A percentile compares a stretch with the other conserved stretches of the same genome.
These are phyloP conservation scores for Alternaria brassicae DNA, from an alignment of 2,329 filamentous ascomycete genomes.

Conservation along the genomic window DNA sequence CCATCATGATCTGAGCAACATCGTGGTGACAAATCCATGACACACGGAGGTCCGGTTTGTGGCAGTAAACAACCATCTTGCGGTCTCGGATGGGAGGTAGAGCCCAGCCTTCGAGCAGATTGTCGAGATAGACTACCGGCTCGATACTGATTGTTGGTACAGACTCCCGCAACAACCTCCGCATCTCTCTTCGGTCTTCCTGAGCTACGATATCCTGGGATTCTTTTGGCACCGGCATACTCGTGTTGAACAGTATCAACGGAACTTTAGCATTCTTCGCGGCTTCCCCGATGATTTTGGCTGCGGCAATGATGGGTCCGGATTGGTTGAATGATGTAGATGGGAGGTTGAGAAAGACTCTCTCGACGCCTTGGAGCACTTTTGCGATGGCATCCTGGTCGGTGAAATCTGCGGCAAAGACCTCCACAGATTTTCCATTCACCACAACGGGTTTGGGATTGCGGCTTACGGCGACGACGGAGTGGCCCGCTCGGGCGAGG, in stretches of 20 bases:
- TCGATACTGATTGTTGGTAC: slow-evolving; percentile 45
- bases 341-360: slow-evolving; percentile 39
- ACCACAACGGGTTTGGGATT: slow-evolving; percentile 27
- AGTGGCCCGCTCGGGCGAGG: slow-evolving; percentile 33
- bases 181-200: slow-evolving; percentile 43
- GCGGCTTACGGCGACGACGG: slow-evolving; percentile 38
- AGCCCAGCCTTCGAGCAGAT: slow-evolving; percentile 52
- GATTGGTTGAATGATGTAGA: slow-evolving; percentile 40
- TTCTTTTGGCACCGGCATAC: slow-evolving; percentile 35
- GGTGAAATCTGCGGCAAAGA: slow-evolving; percentile 32
- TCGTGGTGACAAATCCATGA: slow-evolving; percentile 54
- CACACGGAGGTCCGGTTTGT: slow-evolving; percentile 48
- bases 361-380: slow-evolving; percentile 27
- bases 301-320: slow-evolving; percentile 32
- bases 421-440: slow-evolving; percentile 26
- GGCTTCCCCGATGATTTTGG: slow-evolving; percentile 27
- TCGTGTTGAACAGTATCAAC: slow-evolving; percentile 41
- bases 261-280: slow-evolving; percentile 25
- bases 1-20: slow-evolving; percentile 50
- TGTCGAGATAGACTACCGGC: slow-evolving; percentile 52
- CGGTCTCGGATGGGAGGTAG: slow-evolving; percentile 45
- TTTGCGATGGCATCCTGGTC: slow-evolving; percentile 20
- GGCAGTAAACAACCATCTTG: slow-evolving; percentile 51
- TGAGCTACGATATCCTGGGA: slow-evolving; percentile 38
- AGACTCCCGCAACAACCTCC: slow-evolving; percentile 42